These are phyloP conservation scores for Wickerhamiella azyma DNA, from an alignment of 805 yeast genomes.

Conservation along the genomic window DNA sequence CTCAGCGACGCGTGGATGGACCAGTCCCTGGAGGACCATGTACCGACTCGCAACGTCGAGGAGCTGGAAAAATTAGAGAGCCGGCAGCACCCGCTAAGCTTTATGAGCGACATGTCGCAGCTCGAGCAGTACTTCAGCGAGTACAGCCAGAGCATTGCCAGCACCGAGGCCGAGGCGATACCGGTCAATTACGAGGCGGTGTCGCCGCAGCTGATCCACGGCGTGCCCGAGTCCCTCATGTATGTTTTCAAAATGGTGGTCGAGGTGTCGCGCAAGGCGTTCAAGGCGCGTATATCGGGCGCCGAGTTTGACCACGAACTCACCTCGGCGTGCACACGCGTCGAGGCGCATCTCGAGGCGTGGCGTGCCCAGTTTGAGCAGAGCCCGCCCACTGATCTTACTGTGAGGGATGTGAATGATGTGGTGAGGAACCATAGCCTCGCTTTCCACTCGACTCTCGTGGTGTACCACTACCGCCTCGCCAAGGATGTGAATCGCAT, in stretches of 20 bases:
- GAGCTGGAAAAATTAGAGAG: slow-evolving; percentile 10
- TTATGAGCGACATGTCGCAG: slow-evolving; percentile 17
- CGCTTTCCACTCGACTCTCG: slow-evolving; percentile 61
- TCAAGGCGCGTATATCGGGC: slow-evolving; percentile 30
- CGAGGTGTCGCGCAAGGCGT: slow-evolving; percentile 47
- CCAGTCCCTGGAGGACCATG: slow-evolving; percentile 18
- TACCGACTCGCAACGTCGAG: slow-evolving; percentile 7
- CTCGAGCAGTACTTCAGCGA: slow-evolving; percentile 19
- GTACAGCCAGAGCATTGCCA: slow-evolving; percentile 7
- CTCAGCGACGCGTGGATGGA: slow-evolving; percentile 18
- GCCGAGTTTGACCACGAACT: slow-evolving; percentile 12
- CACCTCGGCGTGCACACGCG: slow-evolving; percentile 20
- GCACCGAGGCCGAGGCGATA: neutral
- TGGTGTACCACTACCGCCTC: slow-evolving; percentile 57
- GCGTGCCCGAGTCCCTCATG: slow-evolving; percentile 70
- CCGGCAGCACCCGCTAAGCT: slow-evolving; percentile 14
- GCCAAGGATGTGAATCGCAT: slow-evolving; percentile 42
- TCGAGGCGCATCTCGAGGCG: slow-evolving; percentile 38
- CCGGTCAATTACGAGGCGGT: slow-evolving; percentile 14
- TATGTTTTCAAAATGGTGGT: slow-evolving; percentile 61
- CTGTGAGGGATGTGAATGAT: slow-evolving; percentile 32
- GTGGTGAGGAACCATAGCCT: slow-evolving; percentile 68
- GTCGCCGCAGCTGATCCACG: slow-evolving; percentile 70
- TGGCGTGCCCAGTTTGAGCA: slow-evolving; percentile 60
- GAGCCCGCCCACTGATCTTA: slow-evolving; percentile 15